A percentile compares a stretch with the other conserved stretches of the same genome.
Evolutionary conservation across 805 yeast genomes (phyloP).

Genomic region (Jamesozyma rosinii): DNA sequence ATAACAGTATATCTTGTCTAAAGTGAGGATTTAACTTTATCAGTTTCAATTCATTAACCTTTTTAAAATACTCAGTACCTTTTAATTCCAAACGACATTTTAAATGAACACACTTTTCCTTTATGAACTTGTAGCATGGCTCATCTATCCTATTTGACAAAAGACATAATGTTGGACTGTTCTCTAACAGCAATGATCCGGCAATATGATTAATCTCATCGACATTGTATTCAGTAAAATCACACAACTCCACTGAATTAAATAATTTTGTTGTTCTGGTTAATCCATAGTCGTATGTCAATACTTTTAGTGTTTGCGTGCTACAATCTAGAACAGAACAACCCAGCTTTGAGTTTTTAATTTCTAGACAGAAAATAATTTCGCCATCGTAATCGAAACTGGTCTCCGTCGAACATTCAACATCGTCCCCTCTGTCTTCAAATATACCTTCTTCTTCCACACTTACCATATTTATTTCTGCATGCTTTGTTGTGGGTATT

Average conservation of each 20-base stretch:
- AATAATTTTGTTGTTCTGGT: neutral
- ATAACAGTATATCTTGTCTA: neutral
- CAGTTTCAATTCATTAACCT: neutral
- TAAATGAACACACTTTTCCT: constrained; percentile 5
- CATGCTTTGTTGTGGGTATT: too few relatives aligned
- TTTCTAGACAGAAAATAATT: constrained; percentile 12
- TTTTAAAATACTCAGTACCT: constrained; percentile 7
- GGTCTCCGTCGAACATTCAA: neutral
- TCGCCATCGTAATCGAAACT: constrained; percentile 7
- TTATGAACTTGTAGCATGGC: constrained; percentile 4
- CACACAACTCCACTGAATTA: neutral
- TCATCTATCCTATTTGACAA: constrained; percentile 16
- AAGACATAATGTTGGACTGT: constrained; percentile 14
- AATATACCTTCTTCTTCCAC: too few relatives aligned
- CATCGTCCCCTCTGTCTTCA: neutral
- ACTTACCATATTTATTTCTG: too few relatives aligned
- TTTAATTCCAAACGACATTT: constrained; percentile 10
- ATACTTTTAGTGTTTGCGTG: constrained; percentile 5
- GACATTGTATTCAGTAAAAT: neutral
- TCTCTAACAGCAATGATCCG: constrained; percentile 10
- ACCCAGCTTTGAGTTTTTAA: constrained; percentile 7
- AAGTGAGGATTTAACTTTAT: neutral
- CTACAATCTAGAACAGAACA: constrained; percentile 10
- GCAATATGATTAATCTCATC: constrained; percentile 11
- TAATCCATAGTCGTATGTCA: constrained; percentile 14